Base-by-base conservation (phyloP, 148 eudicot genomes). In the Diospyros lotus region DNA sequence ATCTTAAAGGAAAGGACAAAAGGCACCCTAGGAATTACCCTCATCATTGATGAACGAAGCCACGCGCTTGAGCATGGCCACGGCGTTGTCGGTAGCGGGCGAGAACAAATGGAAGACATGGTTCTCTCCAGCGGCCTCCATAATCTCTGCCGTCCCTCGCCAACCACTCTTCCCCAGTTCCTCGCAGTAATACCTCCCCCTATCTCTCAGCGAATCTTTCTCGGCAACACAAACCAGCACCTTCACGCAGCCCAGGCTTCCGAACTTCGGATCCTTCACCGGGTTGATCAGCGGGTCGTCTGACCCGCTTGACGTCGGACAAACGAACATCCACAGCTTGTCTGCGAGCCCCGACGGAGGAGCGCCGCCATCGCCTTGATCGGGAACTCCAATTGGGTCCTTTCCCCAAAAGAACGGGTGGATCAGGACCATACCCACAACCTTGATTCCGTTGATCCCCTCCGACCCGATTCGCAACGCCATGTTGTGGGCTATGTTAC, bases 401-500 rank as follows among this genome's bases (percentile, higher is more conserved):
- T 66, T 68, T 0, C 84, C 87, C 82, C 84, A 81, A 18, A 84
- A 79, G 68, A 79, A 84, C 0, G 84, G 87, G 50, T 84, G 80
- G 2, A 84, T 79, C 1, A 76, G 68, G 0, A 69, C 41, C 1
- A 81, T 70, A n/a, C 87, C 84, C 53, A 73, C 56, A 38, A 84
- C 28, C 44, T 58, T 28, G 7, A 60, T 3, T 6, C 64, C 9
- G 5, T 38, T 40, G 78, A 41, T 17, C 42, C 61, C n/a, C 6
- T 52, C 9, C 40, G 14, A 74, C 44, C 74, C 64, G 59, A 74
- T 79, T 71, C 44, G 58, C 15, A 50, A 48, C 10, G 79, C 71
- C 10, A 71, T 42, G 18, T 73, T 46, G 41, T 84, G 87, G 2
- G 80, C 71, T 14, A 81, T 28, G 14, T 75, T 84, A 7, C 83